Percentiles rank a stretch among this genome's conserved stretches.
Evolutionary conservation across 495 filamentous ascomycete species (phyloP).

Genomic region (Aspergillus affinis): DNA sequence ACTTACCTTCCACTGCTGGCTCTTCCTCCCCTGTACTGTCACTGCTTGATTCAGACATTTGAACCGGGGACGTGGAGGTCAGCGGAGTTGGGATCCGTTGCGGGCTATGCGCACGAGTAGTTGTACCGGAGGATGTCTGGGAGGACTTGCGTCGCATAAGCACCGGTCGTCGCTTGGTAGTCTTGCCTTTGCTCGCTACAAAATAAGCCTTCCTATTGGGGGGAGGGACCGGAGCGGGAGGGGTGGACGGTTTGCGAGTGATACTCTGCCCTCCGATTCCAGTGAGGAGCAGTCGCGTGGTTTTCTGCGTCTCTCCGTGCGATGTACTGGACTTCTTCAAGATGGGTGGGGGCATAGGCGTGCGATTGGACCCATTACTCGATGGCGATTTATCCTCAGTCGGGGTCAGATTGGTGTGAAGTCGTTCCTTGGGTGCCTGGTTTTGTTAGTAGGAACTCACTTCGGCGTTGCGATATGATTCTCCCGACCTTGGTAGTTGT

Average conservation of each 20-base stretch:
- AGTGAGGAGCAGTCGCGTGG: constrained; percentile 35
- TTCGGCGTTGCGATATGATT: not conserved
- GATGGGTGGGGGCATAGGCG: constrained; percentile 33
- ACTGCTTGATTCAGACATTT: not conserved
- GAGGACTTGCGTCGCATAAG: constrained; percentile 46
- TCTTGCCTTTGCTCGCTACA: constrained; percentile 29
- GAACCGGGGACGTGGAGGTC: not conserved
- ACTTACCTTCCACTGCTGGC: constrained; percentile 1
- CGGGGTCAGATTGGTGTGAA: constrained; percentile 4
- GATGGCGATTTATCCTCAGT: constrained; percentile 9
- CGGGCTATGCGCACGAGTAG: constrained; percentile 20
- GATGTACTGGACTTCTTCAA: constrained; percentile 36
- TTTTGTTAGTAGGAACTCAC: not conserved
- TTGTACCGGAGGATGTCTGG: constrained; percentile 22
- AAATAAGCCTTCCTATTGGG: constrained; percentile 34
- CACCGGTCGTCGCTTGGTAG: constrained; percentile 40
- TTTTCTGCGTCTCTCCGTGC: constrained; percentile 32
- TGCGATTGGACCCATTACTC: constrained; percentile 7
- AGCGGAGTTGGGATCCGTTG: constrained; percentile 5
- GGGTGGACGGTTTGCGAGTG: constrained; percentile 35
- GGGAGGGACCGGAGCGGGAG: constrained; percentile 26
- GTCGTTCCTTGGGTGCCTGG: constrained; percentile 9
- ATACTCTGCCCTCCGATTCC: constrained; percentile 27
- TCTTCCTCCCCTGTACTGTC: constrained; percentile 3
- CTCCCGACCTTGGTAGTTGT: not conserved